Conservation (phyloP, 202 grass and related monocot genomes). For the Setaria viridis region DNA sequence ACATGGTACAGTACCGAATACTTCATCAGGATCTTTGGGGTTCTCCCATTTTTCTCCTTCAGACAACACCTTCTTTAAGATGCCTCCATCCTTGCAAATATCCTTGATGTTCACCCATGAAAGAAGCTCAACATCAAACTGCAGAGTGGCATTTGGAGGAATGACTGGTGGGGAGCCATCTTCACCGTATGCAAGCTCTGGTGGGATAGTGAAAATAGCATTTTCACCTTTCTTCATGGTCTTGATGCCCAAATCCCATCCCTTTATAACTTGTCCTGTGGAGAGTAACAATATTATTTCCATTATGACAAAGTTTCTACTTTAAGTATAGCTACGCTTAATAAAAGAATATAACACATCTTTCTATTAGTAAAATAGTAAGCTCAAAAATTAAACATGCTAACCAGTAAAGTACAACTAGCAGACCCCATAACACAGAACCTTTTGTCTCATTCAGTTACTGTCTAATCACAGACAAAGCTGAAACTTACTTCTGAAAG, state of each 20-base stretch:
- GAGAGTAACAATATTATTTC: background rate
- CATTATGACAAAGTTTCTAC: background rate
- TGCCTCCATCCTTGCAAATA: conserved; percentile 87
- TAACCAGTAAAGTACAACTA: background rate
- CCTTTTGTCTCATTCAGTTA: background rate
- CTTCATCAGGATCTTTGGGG: conserved; percentile 80
- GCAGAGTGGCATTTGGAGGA: conserved; percentile 72
- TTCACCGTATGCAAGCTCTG: conserved; percentile 80
- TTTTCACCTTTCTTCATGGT: conserved; percentile 95
- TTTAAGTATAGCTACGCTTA: background rate
- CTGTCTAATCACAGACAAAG: background rate
- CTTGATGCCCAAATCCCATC: conserved; percentile 91
- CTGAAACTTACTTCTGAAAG: background rate
- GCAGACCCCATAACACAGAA: background rate
- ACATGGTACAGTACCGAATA: conserved; percentile 62
- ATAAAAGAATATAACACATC: background rate
- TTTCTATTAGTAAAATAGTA: background rate
- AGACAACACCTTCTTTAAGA: conserved; percentile 74
- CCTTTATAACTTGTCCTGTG: conserved; percentile 85
- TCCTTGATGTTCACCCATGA: conserved; percentile 83
- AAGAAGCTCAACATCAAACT: conserved; percentile 84
- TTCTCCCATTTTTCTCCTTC: conserved; percentile 91
- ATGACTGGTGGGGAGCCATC: conserved; percentile 76
- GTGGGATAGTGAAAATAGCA: conserved; percentile 82
- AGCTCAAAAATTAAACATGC: background rate